Evolutionary conservation across 2,329 filamentous ascomycete species (phyloP), one percentile per base, ranked within the genome.

Genomic region (Colletotrichum echinochloae): DNA sequence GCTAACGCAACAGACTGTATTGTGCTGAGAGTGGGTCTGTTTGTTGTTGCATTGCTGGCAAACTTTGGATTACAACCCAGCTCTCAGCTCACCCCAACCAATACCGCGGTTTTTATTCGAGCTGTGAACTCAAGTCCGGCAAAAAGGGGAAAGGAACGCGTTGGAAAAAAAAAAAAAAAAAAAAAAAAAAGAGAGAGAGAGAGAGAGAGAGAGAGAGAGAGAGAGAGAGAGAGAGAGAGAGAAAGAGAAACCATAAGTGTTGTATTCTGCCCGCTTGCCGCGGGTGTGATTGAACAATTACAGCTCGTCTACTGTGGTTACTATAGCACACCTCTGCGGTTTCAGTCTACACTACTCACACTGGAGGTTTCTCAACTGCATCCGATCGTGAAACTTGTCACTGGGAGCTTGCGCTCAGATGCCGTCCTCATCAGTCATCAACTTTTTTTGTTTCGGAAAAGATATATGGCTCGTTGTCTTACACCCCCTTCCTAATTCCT

Each of bases 401-500:
- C 9, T 9, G 20, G 20, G 20, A n/a, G 8, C 41, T n/a, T n/a
- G 41, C 20, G 23, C 8, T 12, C n/a, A n/a, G 44, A n/a, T 46
- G 8, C 4, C 44, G 11, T 26, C 23, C 11, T 26, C 44, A 48
- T 48, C n/a, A 26, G n/a, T 8, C 23, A 11, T 48, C 11, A 30
- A 28, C 46, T 26, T 26, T 49, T 26, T 26, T 49, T 26, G 46
- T n/a, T 26, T 49, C 16, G 39, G 14, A 28, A 28, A 48, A 14
- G 1, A 5, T 26, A 51, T 16, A 51, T 7, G 28, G 11, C n/a
- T 8, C 1, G 6, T 12, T 33, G 23, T 9, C 9, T 35, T 12
- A 33, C 2, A 33, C 8, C 0, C 5, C 16, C 9, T 14, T 30
- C 44, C 9, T 46, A 2, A 8, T 39, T 18, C n/a, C 78, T 69